Percentiles rank a stretch among this genome's conserved stretches.
These are phyloP conservation scores for Athelia sp. DNA, from an alignment of 1,284 basidiomycete genomes.

Conservation along the genomic window DNA sequence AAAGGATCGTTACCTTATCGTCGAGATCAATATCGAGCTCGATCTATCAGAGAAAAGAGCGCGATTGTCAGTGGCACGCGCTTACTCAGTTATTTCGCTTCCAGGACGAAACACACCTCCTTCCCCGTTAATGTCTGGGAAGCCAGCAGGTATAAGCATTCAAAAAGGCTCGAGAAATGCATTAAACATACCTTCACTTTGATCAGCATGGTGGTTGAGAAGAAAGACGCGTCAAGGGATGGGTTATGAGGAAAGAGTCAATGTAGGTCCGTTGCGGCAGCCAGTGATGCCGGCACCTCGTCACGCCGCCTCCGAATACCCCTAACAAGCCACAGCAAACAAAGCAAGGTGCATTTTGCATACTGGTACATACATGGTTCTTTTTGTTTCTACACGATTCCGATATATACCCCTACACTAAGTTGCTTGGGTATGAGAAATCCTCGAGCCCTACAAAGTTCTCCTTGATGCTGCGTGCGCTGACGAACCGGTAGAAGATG, in stretches of 20 bases:
- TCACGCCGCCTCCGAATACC: too few species aligned
- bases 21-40: slow-evolving; percentile 94
- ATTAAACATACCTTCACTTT: slow-evolving; percentile 67
- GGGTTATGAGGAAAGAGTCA: background rate
- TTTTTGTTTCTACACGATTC: background rate
- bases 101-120: slow-evolving; percentile 50
- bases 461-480: slow-evolving; percentile 94
- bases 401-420: slow-evolving; percentile 41
- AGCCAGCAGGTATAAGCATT: slow-evolving; percentile 8
- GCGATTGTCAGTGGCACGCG: background rate
- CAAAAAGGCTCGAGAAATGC: background rate
- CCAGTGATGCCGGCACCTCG: too few species aligned
- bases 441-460: slow-evolving; percentile 80
- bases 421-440: slow-evolving; percentile 83
- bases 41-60: slow-evolving; percentile 50
- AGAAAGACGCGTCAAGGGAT: background rate
- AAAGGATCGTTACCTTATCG: slow-evolving; percentile 65
- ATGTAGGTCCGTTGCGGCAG: background rate
- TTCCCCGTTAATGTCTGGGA: slow-evolving; percentile 86
- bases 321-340: too few species aligned
- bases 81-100: background rate
- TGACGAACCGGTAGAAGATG: slow-evolving; percentile 89
- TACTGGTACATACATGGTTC: background rate
- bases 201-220: slow-evolving; percentile 64
- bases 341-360: too few species aligned